phyloP scores from a whole-genome alignment of 805 yeast species.

The Phaffomyces thermotolerans region DNA sequence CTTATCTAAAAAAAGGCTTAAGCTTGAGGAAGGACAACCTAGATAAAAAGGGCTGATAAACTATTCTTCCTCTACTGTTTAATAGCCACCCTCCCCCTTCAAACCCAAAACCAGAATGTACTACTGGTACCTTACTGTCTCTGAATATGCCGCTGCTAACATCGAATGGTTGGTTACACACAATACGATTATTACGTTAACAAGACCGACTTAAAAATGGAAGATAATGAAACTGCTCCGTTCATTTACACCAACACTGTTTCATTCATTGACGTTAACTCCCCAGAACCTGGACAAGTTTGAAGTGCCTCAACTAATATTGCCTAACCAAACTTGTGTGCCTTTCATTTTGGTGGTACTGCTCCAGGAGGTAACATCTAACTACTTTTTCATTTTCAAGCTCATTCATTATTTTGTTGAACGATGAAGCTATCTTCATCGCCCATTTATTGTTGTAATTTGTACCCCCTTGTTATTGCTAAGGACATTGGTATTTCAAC shows the following conservation, averaged over 20 bases:
- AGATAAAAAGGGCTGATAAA: no score
- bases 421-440: neutral
- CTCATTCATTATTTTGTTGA: conserved; percentile 6
- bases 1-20: no score
- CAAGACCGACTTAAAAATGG: conserved; percentile 1
- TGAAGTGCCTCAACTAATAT: no score
- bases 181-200: neutral
- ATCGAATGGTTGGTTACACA: neutral
- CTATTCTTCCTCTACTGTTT: no score
- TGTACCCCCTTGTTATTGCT: neutral
- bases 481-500: neutral
- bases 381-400: conserved; percentile 8
- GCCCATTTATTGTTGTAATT: neutral
- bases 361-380: conserved; percentile 9
- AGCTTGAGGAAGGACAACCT: no score
- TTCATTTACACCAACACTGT: conserved; percentile 2
- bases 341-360: neutral
- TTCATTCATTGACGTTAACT: conserved; percentile 3
- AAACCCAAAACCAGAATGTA: no score
- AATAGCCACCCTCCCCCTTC: no score
- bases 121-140: no score
- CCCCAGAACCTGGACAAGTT: neutral
- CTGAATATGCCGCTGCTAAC: no score
- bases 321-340: neutral
- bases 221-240: neutral